A percentile compares a stretch with the other conserved stretches of the same genome.
Conservation (phyloP, 371 early-diverging fungal genomes). For the Basidiobolus meristosporus region DNA sequence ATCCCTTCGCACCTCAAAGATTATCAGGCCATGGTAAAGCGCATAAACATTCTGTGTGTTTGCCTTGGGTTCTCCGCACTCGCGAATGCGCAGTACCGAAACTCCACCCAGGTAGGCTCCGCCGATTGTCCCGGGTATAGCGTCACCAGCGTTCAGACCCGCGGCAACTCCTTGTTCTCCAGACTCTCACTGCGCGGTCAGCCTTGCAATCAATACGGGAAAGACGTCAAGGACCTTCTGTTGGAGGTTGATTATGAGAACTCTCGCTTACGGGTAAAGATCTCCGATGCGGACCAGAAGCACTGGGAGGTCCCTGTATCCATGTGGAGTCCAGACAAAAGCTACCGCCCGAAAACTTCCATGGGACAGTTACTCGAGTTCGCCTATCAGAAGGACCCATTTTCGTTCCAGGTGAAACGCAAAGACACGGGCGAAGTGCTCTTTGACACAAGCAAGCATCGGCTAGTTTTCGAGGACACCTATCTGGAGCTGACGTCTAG, state of each 20-base stretch:
- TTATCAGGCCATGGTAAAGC: too few relatives aligned
- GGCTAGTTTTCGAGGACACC: conserved; percentile 43
- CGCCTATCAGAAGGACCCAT: conserved; percentile 18
- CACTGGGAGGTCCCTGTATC: conserved; percentile 31
- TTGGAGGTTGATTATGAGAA: conserved; percentile 25
- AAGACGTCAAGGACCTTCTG: conserved; percentile 15
- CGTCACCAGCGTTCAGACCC: too few relatives aligned
- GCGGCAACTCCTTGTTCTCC: too few relatives aligned
- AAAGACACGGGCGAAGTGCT: conserved; percentile 16
- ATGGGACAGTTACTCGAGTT: conserved; percentile 16
- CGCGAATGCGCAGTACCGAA: too few relatives aligned
- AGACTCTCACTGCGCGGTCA: conserved; percentile 4
- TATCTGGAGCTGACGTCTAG: conserved; percentile 36
- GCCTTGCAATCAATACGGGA: conserved; percentile 13
- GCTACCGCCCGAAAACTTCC: conserved; percentile 1
- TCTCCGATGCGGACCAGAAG: conserved; percentile 18
- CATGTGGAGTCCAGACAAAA: conserved; percentile 15
- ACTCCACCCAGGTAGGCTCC: too few relatives aligned
- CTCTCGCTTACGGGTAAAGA: conserved; percentile 24
- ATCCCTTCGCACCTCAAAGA: too few relatives aligned
- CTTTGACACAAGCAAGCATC: conserved; percentile 31
- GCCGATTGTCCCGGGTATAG: too few relatives aligned
- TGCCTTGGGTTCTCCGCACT: too few relatives aligned
- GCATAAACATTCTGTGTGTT: too few relatives aligned
- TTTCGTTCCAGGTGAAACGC: conserved; percentile 30